These are phyloP conservation scores for Syzygium syzygioides DNA, from an alignment of 441 rosid species.

Conservation along the genomic window DNA sequence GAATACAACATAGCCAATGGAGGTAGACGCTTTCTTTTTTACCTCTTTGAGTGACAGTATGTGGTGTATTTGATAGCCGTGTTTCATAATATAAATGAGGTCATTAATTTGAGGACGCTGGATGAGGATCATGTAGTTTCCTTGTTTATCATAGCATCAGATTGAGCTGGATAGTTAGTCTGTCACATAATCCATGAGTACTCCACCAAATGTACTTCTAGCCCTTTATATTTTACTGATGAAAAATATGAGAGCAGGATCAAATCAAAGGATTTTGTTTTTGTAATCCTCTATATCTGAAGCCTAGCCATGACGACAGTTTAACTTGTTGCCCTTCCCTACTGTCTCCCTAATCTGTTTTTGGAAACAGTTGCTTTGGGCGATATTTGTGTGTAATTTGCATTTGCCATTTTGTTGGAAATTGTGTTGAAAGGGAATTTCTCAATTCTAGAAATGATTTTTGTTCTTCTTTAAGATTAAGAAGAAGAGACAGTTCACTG, in stretches of 20 bases:
- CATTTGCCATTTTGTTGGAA: background rate
- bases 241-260: background rate
- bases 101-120: background rate
- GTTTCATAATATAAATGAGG: background rate
- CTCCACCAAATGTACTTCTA: background rate
- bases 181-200: background rate
- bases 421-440: background rate
- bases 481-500: background rate
- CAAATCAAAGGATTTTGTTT: background rate
- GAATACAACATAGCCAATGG: conserved; percentile 66
- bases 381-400: background rate
- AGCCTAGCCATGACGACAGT: background rate
- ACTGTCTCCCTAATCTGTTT: background rate
- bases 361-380: background rate
- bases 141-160: background rate
- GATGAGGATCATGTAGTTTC: background rate
- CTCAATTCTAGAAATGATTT: background rate
- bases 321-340: background rate
- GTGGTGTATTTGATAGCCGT: background rate
- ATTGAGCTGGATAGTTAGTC: background rate
- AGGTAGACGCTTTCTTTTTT: conserved; percentile 42
- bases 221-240: background rate
- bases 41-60: conserved; percentile 1
- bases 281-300: background rate
- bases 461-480: background rate